Percentiles rank a stretch among this genome's conserved stretches.
Conservation (phyloP, 768 basidiomycete species). For the Naganishia randhawae region DNA sequence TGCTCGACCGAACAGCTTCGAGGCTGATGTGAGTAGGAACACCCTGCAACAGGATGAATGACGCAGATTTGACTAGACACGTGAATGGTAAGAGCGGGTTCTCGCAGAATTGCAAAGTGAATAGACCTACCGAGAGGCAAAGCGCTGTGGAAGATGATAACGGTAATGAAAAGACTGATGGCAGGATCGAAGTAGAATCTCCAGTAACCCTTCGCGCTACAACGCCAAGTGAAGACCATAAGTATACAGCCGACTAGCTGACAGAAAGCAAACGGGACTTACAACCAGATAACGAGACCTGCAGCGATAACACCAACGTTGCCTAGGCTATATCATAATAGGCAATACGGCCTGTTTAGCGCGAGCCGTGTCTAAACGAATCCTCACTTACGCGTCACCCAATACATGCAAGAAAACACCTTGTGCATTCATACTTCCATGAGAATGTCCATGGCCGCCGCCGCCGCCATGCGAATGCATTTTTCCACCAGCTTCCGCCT, state of each 20-base stretch:
- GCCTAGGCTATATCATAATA: conserved; percentile 57
- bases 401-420: conserved; percentile 90
- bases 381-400: conserved; percentile 67
- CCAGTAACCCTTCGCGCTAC: conserved; percentile 66
- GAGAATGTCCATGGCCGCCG: conserved; percentile 46
- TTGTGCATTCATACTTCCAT: conserved; percentile 95
- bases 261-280: conserved; percentile 30
- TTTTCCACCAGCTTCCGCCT: conserved; percentile 26
- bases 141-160: conserved; percentile 94
- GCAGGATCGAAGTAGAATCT: conserved; percentile 89
- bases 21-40: conserved; percentile 85
- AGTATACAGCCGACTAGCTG: background rate
- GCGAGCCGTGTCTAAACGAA: background rate
- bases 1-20: conserved; percentile 78
- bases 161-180: conserved; percentile 88
- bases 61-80: conserved; percentile 64
- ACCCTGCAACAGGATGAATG: conserved; percentile 90
- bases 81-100: conserved; percentile 24
- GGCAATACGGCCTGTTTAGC: background rate
- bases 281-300: conserved; percentile 87
- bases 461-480: conserved; percentile 35
- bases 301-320: conserved; percentile 97
- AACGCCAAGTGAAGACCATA: background rate
- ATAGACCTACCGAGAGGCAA: conserved; percentile 62
- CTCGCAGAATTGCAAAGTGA: background rate